Base-by-base conservation (phyloP, 1,284 basidiomycete genomes). In the Exobasidium rhododendri region DNA sequence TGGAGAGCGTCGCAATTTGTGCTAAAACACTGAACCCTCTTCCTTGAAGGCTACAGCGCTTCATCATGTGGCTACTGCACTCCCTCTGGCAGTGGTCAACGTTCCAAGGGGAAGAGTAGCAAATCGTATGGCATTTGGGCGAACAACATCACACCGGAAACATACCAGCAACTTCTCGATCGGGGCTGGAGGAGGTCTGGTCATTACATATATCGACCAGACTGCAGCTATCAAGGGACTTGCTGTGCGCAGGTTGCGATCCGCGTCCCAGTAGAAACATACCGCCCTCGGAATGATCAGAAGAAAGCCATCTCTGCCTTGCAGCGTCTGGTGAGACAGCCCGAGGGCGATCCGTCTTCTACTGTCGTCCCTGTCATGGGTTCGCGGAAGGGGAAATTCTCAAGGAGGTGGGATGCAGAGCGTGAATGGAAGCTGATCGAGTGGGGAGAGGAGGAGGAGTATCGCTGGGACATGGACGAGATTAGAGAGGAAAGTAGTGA, bases 31-130 rank as follows among this genome's bases (percentile, higher is more conserved):
- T 28, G 24, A 28, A 50, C 47, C 24, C 5, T 22, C 47, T 50
- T 26, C 20, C 22, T 7, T 31, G 14, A 24, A 56, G 79, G 79
- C 28, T 80, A 79, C 56, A 52, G 64, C 4, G n/a, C 52, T 10
- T 81, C 81, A 1, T 77, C 80, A 3, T 84, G 83, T 66, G 83
- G 83, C 24, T 84, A 84, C 73, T 83, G 83, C 65, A 77, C 78
- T 0, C 69, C 81, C 0, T 63, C 62, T 5, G 67, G 49, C 10
- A 68, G 73, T 2, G 81, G 80, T 2, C 58, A 68, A 51, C 72
- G 81, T 54, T 78, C 73, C 50, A 29, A 32, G 2, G 40, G 31
- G 45, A 69, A 77, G 22, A 66, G 69, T 0, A 81, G 79, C 44
- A 70, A 65, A 54, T 81, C 78, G n/a, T 83, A 82, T 62, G 83